Evolutionary conservation across 2,329 filamentous ascomycete genomes (phyloP).

Genomic region (Dothistroma pini): DNA sequence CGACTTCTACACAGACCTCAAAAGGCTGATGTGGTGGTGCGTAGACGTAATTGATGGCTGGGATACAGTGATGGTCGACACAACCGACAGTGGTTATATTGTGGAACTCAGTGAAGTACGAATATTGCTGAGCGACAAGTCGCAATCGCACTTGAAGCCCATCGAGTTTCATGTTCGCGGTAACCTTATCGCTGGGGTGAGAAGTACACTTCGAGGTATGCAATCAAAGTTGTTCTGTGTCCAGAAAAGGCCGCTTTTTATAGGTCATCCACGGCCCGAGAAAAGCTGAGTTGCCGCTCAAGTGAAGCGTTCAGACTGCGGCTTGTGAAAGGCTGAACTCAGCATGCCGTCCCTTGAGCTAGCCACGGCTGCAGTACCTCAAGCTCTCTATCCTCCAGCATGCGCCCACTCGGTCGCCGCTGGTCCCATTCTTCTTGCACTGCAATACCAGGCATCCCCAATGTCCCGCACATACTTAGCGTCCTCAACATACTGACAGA

Average conservation of each 20-base stretch:
- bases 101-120: neutral
- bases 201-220: neutral
- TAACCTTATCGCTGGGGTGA: neutral
- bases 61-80: neutral
- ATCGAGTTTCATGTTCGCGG: neutral
- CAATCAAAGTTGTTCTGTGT: neutral
- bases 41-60: neutral
- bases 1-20: neutral
- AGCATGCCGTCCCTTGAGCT: constrained; percentile 3
- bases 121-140: neutral
- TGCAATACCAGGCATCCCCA: constrained; percentile 29
- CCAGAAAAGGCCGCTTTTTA: neutral
- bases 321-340: neutral
- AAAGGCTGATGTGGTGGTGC: neutral
- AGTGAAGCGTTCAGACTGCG: neutral
- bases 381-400: constrained; percentile 20
- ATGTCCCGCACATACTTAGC: constrained; percentile 27
- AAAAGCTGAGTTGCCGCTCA: neutral
- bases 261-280: neutral
- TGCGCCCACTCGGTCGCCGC: constrained; percentile 18
- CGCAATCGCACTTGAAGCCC: neutral
- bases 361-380: constrained; percentile 23
- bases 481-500: constrained; percentile 31
- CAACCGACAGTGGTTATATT: neutral
- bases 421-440: constrained; percentile 19